Base-by-base conservation (phyloP, 139 green algal species). In the Trebouxia sp. region DNA sequence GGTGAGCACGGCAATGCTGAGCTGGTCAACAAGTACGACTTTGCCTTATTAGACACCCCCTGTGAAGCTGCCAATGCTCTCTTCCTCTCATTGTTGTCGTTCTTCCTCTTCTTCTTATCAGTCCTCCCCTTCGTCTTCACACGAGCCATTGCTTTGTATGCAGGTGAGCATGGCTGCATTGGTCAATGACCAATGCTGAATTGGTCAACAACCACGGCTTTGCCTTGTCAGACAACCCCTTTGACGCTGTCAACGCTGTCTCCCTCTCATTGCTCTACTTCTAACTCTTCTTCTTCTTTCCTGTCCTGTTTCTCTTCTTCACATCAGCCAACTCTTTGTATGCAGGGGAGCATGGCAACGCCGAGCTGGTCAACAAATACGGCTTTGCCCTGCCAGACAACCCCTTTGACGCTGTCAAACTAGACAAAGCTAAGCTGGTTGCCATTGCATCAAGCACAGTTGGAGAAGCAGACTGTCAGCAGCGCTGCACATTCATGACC, bases 21-120 rank as follows among this genome's bases (percentile, higher is more conserved):
- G 67, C 80, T 93, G 53, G 53, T 91, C 28, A 55, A 82, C 35
- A 93, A 91, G 82, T 92, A 94, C 72, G 89, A 86, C 55, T 93
- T 93, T 80, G 85, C 80, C 15, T 80, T 93, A 80, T 38, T 56
- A 3, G 47, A 87, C 58, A 90, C 87, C 65, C 87, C 87, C 30
- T 92, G 89, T 67, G 83, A 75, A 3, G 43, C 47, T 0, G 83
- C 87, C n/a, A 4, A 10, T 53, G 47, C 15, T 11, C 1, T 53
- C 14, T 53, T 53, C 14, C 20, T 14, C 47, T 53, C 47, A 53
- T 17, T 26, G 47, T 17, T 53, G 47, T 53, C 1, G 15, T 14
- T 53, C 47, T 53, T 10, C 47, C n/a, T n/a, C n/a, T n/a, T n/a
- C n/a, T n/a, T n/a, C n/a, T n/a, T n/a, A n/a, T n/a, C n/a, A n/a